phyloP scores from a whole-genome alignment of 352 stramenopile genomes.

The Phytophthora hybrid region DNA sequence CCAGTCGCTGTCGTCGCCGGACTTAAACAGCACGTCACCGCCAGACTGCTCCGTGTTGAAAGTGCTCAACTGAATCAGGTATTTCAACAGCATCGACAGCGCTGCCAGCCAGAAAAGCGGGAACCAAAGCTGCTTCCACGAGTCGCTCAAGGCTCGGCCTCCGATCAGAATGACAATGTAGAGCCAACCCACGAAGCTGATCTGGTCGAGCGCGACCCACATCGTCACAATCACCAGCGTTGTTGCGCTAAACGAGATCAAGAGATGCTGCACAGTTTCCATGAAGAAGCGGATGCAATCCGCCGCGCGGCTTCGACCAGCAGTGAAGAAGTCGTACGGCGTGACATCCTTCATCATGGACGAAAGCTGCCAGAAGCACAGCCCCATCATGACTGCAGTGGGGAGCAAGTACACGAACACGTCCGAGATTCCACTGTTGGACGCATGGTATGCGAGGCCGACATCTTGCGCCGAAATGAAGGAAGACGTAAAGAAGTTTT shows the following conservation, averaged over 20 bases:
- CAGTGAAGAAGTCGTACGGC: conserved; percentile 71
- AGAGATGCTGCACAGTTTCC: conserved; percentile 65
- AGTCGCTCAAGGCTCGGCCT: conserved; percentile 57
- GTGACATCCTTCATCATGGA: conserved; percentile 76
- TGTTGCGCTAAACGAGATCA: conserved; percentile 80
- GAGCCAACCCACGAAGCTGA: conserved; percentile 69
- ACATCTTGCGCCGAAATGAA: conserved; percentile 83
- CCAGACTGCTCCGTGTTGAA: conserved; percentile 50
- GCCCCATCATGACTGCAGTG: conserved; percentile 69
- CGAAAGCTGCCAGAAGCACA: conserved; percentile 87
- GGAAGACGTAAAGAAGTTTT: conserved; percentile 69
- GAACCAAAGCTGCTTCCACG: conserved; percentile 81
- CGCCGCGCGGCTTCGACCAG: conserved; percentile 56
- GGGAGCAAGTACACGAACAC: conserved; percentile 86
- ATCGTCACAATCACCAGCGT: conserved; percentile 76
- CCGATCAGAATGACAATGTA: conserved; percentile 75
- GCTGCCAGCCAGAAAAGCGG: conserved; percentile 83
- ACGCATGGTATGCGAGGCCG: conserved; percentile 74
- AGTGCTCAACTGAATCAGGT: conserved; percentile 70
- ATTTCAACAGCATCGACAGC: conserved; percentile 65
- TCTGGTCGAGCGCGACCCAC: conserved; percentile 65
- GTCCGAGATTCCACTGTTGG: conserved; percentile 62
- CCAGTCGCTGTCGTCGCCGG: conserved; percentile 67
- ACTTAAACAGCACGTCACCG: conserved; percentile 46
- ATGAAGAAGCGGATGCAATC: conserved; percentile 64